Evolutionary conservation across 1,284 basidiomycete species (phyloP), one percentile per base, ranked within the genome.

Genomic region (Ganoderma leucocontextum): DNA sequence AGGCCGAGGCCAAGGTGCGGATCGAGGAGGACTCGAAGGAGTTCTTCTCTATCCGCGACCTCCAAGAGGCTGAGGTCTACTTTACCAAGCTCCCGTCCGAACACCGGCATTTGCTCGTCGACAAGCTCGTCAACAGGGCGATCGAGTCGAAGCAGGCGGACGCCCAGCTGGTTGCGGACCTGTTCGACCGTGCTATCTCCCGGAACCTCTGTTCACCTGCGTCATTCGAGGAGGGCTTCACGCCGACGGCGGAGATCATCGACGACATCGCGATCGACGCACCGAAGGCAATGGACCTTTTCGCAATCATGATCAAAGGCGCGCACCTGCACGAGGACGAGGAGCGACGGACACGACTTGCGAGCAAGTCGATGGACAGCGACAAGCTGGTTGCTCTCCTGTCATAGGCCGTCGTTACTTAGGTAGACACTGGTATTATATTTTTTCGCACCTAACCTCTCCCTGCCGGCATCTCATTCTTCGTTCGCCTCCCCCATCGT

Each of bases 231-330:
- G 81, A 82, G 69, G 92, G 93, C n/a, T 87, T 96, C 79, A 79
- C 80, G 67, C 83, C 85, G 1, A 86, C 90, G 65, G 89, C 92
- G 65, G 91, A 94, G 78, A 81, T 91, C 69, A 84, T 98, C 73
- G 95, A 95, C 75, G 96, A 98, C 77, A 89, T 95, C 66, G 89
- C 90, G 22, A 92, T 96, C 75, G 96, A 98, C 78, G 93, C 93
- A 69, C 96, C 96, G 5, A 92, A 92, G 77, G 96, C 95, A 0
- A 92, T 93, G 82, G 82, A 87, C 70, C 87, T 91, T 63, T 90
- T 96, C 78, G 94, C 90, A 10, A 84, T 85, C 66, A 88, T 95
- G 82, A 80, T 96, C 69, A 90, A 89, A 77, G 90, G 88, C 55
- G 84, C 92, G 25, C 85, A 84, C 29, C 81, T 80, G 53, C 87